Evolutionary conservation across 768 basidiomycete genomes (phyloP).

Genomic region (Naganishia antarctica): DNA sequence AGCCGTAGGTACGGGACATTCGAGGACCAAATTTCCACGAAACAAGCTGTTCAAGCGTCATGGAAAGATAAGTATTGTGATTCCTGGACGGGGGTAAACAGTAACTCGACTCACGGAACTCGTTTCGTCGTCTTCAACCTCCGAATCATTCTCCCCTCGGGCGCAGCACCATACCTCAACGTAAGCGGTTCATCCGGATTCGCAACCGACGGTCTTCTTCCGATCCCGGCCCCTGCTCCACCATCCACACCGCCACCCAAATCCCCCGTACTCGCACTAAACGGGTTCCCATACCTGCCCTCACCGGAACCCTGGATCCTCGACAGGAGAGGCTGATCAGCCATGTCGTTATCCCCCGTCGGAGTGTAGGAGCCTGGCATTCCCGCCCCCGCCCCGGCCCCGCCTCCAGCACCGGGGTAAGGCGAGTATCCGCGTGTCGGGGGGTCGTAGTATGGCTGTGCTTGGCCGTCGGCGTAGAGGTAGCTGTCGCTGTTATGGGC

Average conservation of each 20-base stretch:
- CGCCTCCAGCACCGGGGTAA: background rate
- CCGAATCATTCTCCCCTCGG: conserved; percentile 63
- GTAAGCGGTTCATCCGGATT: conserved; percentile 43
- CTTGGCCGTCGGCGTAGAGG: conserved; percentile 21
- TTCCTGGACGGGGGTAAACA: background rate
- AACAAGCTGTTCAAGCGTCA: conserved; percentile 29
- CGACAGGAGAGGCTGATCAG: conserved; percentile 22
- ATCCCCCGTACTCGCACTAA: conserved; percentile 7
- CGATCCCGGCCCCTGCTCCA: background rate
- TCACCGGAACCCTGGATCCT: background rate
- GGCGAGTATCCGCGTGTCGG: conserved; percentile 8
- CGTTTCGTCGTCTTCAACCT: conserved; percentile 85
- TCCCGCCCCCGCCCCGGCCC: background rate
- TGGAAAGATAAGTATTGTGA: background rate
- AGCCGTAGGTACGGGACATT: conserved; percentile 76
- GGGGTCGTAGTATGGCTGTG: background rate
- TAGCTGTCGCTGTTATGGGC: conserved; percentile 14
- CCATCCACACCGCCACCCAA: background rate
- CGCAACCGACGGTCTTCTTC: conserved; percentile 1
- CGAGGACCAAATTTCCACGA: conserved; percentile 74
- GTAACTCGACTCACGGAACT: conserved; percentile 59
- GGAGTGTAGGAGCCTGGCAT: conserved; percentile 9
- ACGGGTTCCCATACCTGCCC: conserved; percentile 24
- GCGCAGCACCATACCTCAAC: conserved; percentile 80
- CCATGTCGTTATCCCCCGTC: conserved; percentile 18